Percentiles rank a stretch among this genome's conserved stretches.
Evolutionary conservation across 1,284 basidiomycete species (phyloP).

Genomic region (Ceratobasidium theobromae): DNA sequence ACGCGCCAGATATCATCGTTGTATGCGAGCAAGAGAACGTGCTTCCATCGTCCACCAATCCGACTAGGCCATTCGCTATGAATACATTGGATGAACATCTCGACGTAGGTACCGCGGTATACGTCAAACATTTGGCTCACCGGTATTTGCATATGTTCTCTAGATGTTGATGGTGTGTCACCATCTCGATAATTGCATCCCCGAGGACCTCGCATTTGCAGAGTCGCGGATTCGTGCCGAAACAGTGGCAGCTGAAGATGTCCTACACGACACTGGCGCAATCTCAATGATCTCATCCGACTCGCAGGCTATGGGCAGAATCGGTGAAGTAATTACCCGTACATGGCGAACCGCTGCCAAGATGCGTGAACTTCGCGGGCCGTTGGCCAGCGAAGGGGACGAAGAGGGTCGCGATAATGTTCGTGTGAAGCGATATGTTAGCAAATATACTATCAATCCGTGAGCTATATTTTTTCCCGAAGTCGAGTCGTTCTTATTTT

Average conservation of each 20-base stretch:
- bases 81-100: conserved; percentile 98
- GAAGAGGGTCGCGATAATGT: conserved; percentile 74
- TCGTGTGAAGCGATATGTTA: conserved; percentile 95
- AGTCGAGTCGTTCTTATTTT: neutral
- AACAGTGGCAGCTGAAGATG: conserved; percentile 97
- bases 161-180: conserved; percentile 62
- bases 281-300: conserved; percentile 97
- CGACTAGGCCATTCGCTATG: conserved; percentile 86
- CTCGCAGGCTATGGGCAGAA: conserved; percentile 96
- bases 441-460: conserved; percentile 99
- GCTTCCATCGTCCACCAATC: conserved; percentile 96
- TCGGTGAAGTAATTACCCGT: conserved; percentile 90
- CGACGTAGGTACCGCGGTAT: conserved; percentile 61
- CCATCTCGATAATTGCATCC: conserved; percentile 84
- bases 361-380: conserved; percentile 81
- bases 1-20: conserved; percentile 97
- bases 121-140: neutral
- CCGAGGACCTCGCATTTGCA: conserved; percentile 94
- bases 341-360: conserved; percentile 98
- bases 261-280: conserved; percentile 91
- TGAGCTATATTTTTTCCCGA: conserved; percentile 47
- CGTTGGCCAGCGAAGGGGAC: conserved; percentile 65
- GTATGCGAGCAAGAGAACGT: conserved; percentile 91
- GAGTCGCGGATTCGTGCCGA: conserved; percentile 97
- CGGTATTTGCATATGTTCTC: neutral